phyloP scores from a whole-genome alignment of 2,329 filamentous ascomycete genomes.

The Sclerotinia spermophila region DNA sequence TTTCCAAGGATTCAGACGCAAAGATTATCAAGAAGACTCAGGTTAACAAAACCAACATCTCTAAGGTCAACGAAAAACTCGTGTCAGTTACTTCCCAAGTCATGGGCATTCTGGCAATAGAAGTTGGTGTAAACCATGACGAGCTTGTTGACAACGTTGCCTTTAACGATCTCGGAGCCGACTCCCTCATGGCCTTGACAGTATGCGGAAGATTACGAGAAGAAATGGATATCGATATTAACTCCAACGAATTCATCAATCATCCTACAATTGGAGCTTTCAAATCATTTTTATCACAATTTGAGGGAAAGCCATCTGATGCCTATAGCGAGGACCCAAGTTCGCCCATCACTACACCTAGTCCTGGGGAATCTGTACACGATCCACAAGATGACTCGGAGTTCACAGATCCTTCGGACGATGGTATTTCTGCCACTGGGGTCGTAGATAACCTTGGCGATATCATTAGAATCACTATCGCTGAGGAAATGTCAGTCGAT shows the following conservation, averaged over 20 bases:
- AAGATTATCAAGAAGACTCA: conserved; percentile 17
- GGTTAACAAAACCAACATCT: conserved; percentile 14
- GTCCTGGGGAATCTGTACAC: conserved; percentile 10
- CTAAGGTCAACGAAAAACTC: conserved; percentile 29
- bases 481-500: conserved; percentile 69
- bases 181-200: conserved; percentile 59
- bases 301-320: conserved; percentile 34
- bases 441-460: conserved; percentile 48
- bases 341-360: conserved; percentile 12
- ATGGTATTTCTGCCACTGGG: conserved; percentile 48
- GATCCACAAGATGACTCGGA: conserved; percentile 37
- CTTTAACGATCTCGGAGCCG: conserved; percentile 53
- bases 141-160: conserved; percentile 50
- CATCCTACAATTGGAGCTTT: conserved; percentile 48
- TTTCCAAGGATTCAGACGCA: not conserved
- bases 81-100: conserved; percentile 36
- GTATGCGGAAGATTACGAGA: conserved; percentile 55
- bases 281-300: conserved; percentile 45
- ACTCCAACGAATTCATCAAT: conserved; percentile 39
- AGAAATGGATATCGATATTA: conserved; percentile 53
- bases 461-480: conserved; percentile 62
- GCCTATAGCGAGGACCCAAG: conserved; percentile 16
- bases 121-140: conserved; percentile 50
- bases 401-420: conserved; percentile 42
- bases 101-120: conserved; percentile 55